Evolutionary conservation across 352 stramenopile species (phyloP), one percentile per base, ranked within the genome.

Genomic region (Phytophthora lateralis): DNA sequence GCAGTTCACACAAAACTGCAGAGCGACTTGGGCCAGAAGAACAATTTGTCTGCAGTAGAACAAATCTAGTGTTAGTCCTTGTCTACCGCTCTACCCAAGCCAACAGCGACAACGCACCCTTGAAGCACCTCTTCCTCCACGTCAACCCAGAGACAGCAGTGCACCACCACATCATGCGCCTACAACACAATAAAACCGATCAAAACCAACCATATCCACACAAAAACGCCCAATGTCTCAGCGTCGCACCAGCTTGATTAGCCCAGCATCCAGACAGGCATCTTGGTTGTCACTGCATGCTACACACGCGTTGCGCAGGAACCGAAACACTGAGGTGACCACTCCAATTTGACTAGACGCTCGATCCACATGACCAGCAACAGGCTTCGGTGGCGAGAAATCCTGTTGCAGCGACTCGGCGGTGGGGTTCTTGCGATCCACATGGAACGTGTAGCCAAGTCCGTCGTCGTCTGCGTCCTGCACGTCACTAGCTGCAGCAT

Each of bases 1-100:
- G 29, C 61, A 73, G 57, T 95, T 95, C 5, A 90, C 85, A 12
- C 71, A 75, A 59, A 93, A 92, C 61, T 95, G 85, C 8, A 95
- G 72, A 12, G 73, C 75, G 4, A 93, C 78, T 69, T 93, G 85
- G 4, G 60, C 38, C 9, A 89, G 63, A 46, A 91, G 55, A 7
- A 90, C 66, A 21, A 90, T 21, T 0, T 66, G 29, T 1, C 79
- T 89, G 43, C 32, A 65, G 26, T 68, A 10, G 52, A 42, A 59
- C 20, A n/a, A 14, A 37, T 24, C 30, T 37, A 39, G 17, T 45
- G 15, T 67, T 8, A 64, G 26, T n/a, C 34, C 41, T 47, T 6
- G 39, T 42, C 44, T 8, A 29, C 11, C 8, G 3, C 37, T 39
- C 32, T 37, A 4, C 48, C 20, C 20, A 56, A 37, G 42, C 10